These are phyloP conservation scores for Lenwebbia sp. DNA, from an alignment of 345 rosid genomes.

Conservation along the genomic window DNA sequence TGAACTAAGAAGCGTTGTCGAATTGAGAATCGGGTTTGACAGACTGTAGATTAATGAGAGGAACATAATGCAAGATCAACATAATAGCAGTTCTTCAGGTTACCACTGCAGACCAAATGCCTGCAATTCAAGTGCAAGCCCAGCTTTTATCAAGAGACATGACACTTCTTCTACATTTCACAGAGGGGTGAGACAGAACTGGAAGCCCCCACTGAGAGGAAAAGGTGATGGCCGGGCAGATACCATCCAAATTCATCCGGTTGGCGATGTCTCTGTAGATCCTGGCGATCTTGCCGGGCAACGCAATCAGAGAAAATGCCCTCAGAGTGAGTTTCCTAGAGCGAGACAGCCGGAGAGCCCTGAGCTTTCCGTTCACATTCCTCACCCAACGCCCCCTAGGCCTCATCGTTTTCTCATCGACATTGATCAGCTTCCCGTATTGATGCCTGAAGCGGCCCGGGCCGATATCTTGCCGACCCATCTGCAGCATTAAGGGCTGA, in stretches of 20 bases:
- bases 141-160: background rate
- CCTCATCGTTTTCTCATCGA: conserved; percentile 13
- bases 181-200: conserved; percentile 24
- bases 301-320: conserved; percentile 18
- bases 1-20: background rate
- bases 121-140: background rate
- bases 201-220: conserved; percentile 72
- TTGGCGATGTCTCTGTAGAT: conserved; percentile 30
- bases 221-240: conserved; percentile 42
- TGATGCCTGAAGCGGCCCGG: conserved; percentile 2
- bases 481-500: background rate
- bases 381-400: conserved; percentile 22
- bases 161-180: conserved; percentile 2
- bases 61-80: background rate
- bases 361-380: conserved; percentile 30
- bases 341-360: conserved; percentile 43
- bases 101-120: background rate
- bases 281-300: conserved; percentile 21
- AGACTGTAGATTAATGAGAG: background rate
- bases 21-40: background rate
- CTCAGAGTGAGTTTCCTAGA: conserved; percentile 44
- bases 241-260: conserved; percentile 33
- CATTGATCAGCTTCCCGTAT: conserved; percentile 26
- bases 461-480: conserved; percentile 8
- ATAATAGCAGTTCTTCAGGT: background rate